phyloP scores from a whole-genome alignment of 2,329 filamentous ascomycete genomes.

The Sporothrix phasma region DNA sequence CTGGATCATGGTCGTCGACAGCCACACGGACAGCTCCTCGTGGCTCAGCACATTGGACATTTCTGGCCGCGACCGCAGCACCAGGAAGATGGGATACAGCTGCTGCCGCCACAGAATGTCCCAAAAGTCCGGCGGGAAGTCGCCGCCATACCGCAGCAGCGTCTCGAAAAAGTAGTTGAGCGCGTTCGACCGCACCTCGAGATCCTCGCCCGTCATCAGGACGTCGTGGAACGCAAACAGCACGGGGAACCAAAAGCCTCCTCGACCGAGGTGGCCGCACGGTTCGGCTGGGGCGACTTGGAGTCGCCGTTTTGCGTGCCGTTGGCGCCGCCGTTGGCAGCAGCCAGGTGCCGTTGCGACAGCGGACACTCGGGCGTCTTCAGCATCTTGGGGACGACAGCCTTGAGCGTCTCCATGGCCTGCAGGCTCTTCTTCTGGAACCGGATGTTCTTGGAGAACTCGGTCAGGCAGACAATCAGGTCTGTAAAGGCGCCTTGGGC shows the following conservation, averaged over 20 bases:
- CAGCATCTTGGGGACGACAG: slow-evolving; percentile 88
- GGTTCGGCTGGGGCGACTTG: slow-evolving; percentile 42
- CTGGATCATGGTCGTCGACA: slow-evolving; percentile 99
- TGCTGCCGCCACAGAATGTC: slow-evolving; percentile 96
- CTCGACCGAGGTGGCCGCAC: slow-evolving; percentile 86
- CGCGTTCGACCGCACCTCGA: slow-evolving; percentile 85
- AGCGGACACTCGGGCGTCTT: slow-evolving; percentile 91
- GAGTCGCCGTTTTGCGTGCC: slow-evolving; percentile 29
- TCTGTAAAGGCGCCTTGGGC: slow-evolving; percentile 95
- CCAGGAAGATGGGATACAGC: slow-evolving; percentile 97
- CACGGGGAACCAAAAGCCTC: slow-evolving; percentile 98
- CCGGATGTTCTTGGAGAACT: slow-evolving; percentile 96
- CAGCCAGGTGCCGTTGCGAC: slow-evolving; percentile 44
- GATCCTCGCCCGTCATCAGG: slow-evolving; percentile 95
- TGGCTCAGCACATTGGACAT: slow-evolving; percentile 93
- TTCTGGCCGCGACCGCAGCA: slow-evolving; percentile 88
- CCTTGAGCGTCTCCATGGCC: slow-evolving; percentile 89
- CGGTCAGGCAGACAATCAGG: slow-evolving; percentile 87
- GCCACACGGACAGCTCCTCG: slow-evolving; percentile 95
- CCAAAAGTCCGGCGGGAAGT: slow-evolving; percentile 93
- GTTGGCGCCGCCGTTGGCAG: slow-evolving; percentile 21
- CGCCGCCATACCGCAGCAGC: slow-evolving; percentile 77
- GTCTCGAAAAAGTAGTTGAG: slow-evolving; percentile 96
- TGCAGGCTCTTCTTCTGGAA: slow-evolving; percentile 98
- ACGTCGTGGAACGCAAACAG: slow-evolving; percentile 98